Evolutionary conservation across 495 filamentous ascomycete species (phyloP).

Genomic region (Chaetomium fimeti): DNA sequence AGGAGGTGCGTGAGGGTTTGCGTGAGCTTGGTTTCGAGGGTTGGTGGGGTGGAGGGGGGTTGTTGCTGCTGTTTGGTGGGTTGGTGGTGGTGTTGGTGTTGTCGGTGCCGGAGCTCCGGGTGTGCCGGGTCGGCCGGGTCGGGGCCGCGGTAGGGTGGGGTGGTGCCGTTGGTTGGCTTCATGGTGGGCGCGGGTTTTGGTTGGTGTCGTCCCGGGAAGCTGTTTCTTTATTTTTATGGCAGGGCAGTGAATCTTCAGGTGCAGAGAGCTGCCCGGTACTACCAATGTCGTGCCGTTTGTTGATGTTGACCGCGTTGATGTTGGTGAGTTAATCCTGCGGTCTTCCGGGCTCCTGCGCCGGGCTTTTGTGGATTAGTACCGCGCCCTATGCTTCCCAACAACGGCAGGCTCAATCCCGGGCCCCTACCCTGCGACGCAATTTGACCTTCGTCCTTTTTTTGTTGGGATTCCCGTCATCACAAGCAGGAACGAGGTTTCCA

Average conservation of each 20-base stretch:
- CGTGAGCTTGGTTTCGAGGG: slow-evolving; percentile 34
- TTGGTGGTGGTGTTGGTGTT: slow-evolving; percentile 15
- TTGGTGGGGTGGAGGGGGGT: slow-evolving; percentile 21
- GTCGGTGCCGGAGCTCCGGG: slow-evolving; percentile 20
- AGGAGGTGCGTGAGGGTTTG: slow-evolving; percentile 27
- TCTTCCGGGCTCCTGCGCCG: not conserved
- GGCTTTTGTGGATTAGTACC: not conserved
- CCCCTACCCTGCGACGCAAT: not conserved
- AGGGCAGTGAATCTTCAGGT: not conserved
- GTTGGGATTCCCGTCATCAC: slow-evolving; percentile 19
- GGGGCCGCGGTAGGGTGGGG: not conserved
- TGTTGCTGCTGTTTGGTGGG: not conserved
- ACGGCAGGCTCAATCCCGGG: not conserved
- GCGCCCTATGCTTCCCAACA: not conserved
- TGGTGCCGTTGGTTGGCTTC: slow-evolving; percentile 8
- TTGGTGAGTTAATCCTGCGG: not conserved
- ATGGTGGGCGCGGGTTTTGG: not conserved
- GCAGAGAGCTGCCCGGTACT: not conserved
- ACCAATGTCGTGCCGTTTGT: not conserved
- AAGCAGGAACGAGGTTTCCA: slow-evolving; percentile 13
- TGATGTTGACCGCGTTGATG: too few species aligned
- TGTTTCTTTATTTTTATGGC: not conserved
- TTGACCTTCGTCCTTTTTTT: slow-evolving; percentile 7
- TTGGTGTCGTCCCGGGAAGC: too few species aligned
- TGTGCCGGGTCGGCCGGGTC: not conserved